phyloP scores from a whole-genome alignment of 192 early-diverging fungal genomes.

The Linnemannia hyalina region DNA sequence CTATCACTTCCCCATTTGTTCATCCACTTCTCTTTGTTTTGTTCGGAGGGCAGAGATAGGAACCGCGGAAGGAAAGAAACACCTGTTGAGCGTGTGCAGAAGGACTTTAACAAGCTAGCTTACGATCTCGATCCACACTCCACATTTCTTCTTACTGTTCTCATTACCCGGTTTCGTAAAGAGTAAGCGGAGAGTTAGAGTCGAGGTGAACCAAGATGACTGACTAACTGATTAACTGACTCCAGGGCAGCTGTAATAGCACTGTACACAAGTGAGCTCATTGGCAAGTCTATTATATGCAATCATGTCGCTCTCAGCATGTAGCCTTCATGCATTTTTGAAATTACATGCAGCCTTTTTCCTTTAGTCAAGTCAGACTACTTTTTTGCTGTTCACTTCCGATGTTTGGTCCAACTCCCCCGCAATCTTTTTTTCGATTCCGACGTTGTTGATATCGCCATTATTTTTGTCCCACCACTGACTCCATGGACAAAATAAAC shows the following conservation, averaged over 20 bases:
- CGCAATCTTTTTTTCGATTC: conserved; percentile 2
- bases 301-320: not conserved
- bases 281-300: not conserved
- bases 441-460: not conserved
- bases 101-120: not conserved
- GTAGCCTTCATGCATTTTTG: not conserved
- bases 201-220: not conserved
- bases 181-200: not conserved
- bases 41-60: not conserved
- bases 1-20: too few relatives aligned
- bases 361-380: not conserved
- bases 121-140: not conserved
- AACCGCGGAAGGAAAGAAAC: not conserved
- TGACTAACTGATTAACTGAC: not conserved
- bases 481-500: not conserved
- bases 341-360: not conserved
- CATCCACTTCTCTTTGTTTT: not conserved
- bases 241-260: not conserved
- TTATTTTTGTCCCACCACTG: not conserved
- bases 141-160: not conserved
- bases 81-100: not conserved
- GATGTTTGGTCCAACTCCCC: not conserved
- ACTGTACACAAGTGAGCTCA: too few relatives aligned
- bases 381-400: not conserved
- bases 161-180: not conserved